Base-by-base conservation (phyloP, 129 eudicot genomes). In the Mikania micrantha region DNA sequence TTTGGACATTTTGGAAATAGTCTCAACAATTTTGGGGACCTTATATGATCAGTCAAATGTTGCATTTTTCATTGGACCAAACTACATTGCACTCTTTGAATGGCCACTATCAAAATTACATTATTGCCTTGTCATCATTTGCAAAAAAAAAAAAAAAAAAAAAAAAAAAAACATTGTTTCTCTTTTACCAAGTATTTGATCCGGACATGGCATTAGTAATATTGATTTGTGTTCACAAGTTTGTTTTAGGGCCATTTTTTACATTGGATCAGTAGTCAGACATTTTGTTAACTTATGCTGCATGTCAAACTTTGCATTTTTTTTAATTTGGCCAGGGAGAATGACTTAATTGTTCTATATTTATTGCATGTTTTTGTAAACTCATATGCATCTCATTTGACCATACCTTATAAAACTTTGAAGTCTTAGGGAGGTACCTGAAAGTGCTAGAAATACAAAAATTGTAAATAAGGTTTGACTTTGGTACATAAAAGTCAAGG, bases 381-480 rank as follows among this genome's bases (percentile, higher is more conserved):
- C 9, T 48, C 11, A 48, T 9, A 47, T 47, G 54, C 54, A 12
- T 62, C 75, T 28, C 57, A 40, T 56, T 39, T 70, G 40, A 54
- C 66, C 15, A 28, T 15, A 32, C 12, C 3, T 58, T 71, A 57
- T 57, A 24, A 17, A 34, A 61, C 39, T 29, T 61, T 34, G 16
- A 60, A 45, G 35, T 66, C n/a, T 52, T 3, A 19, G 32, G 24
- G 58, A 10, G 59, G 60, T 47, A 16, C 16, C 66, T 39, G 25
- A 38, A 54, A 9, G 56, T 70, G 60, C 60, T 29, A 59, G 47
- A 38, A n/a, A 25, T 49, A 41, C 5, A 28, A 64, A 63, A 52
- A 39, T 38, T 17, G 58, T 71, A 42, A 65, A 62, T 65, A 50
- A 70, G 79, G 85, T 70, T 73, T 74, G 87, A 82, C 71, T 76